A percentile compares a stretch with the other conserved stretches of the same genome.
phyloP scores from a whole-genome alignment of 192 early-diverging fungal species.

The Gigaspora rosea region DNA sequence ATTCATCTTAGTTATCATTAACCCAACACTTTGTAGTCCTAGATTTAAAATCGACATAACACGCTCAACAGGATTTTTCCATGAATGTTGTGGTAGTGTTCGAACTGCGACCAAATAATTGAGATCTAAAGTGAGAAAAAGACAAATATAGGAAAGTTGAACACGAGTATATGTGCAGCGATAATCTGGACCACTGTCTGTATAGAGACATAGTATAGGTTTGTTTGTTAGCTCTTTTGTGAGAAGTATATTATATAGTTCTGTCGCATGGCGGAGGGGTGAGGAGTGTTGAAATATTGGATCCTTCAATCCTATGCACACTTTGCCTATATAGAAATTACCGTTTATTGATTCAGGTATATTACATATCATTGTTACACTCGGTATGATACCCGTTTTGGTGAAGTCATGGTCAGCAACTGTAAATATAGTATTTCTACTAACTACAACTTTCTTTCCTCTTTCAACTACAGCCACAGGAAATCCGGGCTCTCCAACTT shows the following conservation, averaged over 20 bases:
- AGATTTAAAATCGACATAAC: neutral
- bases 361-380: neutral
- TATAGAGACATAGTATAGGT: neutral
- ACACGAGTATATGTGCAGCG: neutral
- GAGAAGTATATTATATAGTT: neutral
- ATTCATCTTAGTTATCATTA: neutral
- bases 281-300: neutral
- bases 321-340: too few relatives aligned
- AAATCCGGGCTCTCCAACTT: neutral
- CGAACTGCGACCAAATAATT: neutral
- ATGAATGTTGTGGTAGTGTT: neutral
- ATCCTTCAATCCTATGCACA: too few relatives aligned
- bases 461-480: neutral
- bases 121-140: neutral
- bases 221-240: neutral
- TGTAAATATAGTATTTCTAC: neutral
- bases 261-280: neutral
- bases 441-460: neutral
- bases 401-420: neutral
- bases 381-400: neutral
- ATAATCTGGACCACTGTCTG: neutral
- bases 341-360: neutral
- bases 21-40: neutral
- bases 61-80: neutral
- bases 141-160: neutral